Percentiles rank a stretch among this genome's conserved stretches.
phyloP scores from a whole-genome alignment of 306 rosid genomes.

The Casuarina cunninghamiana region DNA sequence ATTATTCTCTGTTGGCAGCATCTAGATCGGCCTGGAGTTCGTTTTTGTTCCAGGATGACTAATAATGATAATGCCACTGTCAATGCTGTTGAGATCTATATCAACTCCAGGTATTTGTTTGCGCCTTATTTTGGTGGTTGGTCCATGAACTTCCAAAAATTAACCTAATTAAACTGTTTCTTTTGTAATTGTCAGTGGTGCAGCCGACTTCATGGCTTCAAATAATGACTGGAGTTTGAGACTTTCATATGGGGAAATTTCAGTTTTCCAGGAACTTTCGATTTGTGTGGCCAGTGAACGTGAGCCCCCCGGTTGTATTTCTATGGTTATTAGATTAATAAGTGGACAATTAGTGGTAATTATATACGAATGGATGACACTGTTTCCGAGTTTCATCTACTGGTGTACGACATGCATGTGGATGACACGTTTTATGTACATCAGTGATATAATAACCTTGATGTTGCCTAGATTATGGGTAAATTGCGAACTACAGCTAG shows the following conservation, averaged over 20 bases:
- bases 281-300: constrained; percentile 90
- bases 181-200: constrained; percentile 55
- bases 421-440: neutral
- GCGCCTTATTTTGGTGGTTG: constrained; percentile 4
- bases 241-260: constrained; percentile 84
- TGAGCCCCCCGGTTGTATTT: constrained; percentile 36
- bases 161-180: constrained; percentile 1
- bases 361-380: neutral
- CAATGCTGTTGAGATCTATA: constrained; percentile 81
- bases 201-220: constrained; percentile 84
- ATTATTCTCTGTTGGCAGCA: constrained; percentile 44
- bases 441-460: neutral
- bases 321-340: neutral
- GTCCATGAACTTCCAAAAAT: neutral
- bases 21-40: constrained; percentile 76
- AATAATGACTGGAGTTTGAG: constrained; percentile 87
- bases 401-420: neutral
- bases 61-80: constrained; percentile 83
- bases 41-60: constrained; percentile 81
- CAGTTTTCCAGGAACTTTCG: constrained; percentile 71
- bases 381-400: neutral
- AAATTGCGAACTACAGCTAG: neutral
- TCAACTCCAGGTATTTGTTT: constrained; percentile 57
- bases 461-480: neutral
- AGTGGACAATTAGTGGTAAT: neutral